Percentiles rank a stretch among this genome's conserved stretches.
Conservation (phyloP, 352 stramenopile species). For the Phytophthora rubi region DNA sequence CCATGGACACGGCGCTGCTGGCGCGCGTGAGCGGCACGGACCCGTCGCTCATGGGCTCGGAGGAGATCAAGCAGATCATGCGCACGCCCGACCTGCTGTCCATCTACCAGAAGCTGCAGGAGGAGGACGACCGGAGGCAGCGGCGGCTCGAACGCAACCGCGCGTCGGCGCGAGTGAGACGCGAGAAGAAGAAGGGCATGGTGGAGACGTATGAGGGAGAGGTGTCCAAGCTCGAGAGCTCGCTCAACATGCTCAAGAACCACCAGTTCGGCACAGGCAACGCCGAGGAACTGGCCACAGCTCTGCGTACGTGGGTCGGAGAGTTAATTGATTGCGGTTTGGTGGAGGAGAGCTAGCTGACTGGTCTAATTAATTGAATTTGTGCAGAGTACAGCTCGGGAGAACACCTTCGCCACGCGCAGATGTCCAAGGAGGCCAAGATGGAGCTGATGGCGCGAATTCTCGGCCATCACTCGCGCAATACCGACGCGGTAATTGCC, state of each 20-base stretch:
- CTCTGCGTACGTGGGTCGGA: conserved; percentile 57
- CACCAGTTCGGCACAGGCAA: conserved; percentile 77
- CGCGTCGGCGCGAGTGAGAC: conserved; percentile 55
- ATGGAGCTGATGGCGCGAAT: conserved; percentile 83
- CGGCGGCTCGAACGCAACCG: conserved; percentile 82
- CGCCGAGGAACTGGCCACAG: conserved; percentile 66
- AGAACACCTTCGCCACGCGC: conserved; percentile 78
- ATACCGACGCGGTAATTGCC: conserved; percentile 67
- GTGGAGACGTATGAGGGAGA: conserved; percentile 88
- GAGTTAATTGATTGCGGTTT: not conserved
- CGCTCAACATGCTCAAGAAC: conserved; percentile 76
- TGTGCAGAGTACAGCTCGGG: conserved; percentile 73
- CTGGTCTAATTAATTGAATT: conserved; percentile 3
- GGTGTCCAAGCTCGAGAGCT: conserved; percentile 89
- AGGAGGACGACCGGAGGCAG: conserved; percentile 86
- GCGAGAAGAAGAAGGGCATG: conserved; percentile 86
- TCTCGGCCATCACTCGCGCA: conserved; percentile 76
- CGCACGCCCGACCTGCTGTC: conserved; percentile 79
- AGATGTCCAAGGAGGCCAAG: conserved; percentile 88
- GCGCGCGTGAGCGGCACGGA: conserved; percentile 84
- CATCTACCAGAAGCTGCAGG: conserved; percentile 90
- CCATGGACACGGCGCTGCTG: conserved; percentile 81
- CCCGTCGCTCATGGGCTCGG: conserved; percentile 74
- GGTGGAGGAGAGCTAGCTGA: not conserved
- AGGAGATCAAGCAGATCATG: conserved; percentile 91